Base-by-base conservation (phyloP, 495 filamentous ascomycete species). In the Acidomyces sp. region DNA sequence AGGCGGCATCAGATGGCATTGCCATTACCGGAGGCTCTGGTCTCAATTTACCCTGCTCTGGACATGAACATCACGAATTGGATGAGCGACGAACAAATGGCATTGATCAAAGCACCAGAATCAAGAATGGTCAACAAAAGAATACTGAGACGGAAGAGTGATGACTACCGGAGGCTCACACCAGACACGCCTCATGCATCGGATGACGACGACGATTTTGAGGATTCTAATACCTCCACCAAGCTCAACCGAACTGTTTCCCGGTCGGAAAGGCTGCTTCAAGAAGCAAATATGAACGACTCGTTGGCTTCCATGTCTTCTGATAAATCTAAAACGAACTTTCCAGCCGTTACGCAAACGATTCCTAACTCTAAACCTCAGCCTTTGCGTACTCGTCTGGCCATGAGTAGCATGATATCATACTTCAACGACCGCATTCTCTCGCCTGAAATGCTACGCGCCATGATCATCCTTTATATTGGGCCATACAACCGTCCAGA, bases 61-160 rank as follows among this genome's bases (percentile, higher is more conserved):
- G 92, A 94, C 52, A 80, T 96, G 76, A 93, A 85, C 55, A 94
- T 96, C 36, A 81, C 82, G n/a, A 95, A 85, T 51, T 97, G 90
- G 90, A 95, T 97, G 86, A 85, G 80, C 0, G 92, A 97, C 51
- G 90, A 96, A 56, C 87, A 96, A 55, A 90, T 95, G 84, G 70
- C 82, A 0, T 62, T 96, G 27, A 94, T 97, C 39, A 79, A 87
- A 46, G 85, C 94, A 43, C 78, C 82, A 28, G 69, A 74, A 38
- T 75, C 72, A 41, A 74, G 87, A 2, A 76, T 75, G 43, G 83
- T 77, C 1, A 94, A 95, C 53, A 70, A 69, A 41, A 67, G 71
- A 31, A 73, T 96, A 37, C 56, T 95, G 4, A 69, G 72, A 15
- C 70, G 79, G 38, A 95, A 96, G 61, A 82, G 73, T 32, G 78